Evolutionary conservation across 148 eudicot species (phyloP), one percentile per base, ranked within the genome.

Genomic region (Rhododendron mucronatum): DNA sequence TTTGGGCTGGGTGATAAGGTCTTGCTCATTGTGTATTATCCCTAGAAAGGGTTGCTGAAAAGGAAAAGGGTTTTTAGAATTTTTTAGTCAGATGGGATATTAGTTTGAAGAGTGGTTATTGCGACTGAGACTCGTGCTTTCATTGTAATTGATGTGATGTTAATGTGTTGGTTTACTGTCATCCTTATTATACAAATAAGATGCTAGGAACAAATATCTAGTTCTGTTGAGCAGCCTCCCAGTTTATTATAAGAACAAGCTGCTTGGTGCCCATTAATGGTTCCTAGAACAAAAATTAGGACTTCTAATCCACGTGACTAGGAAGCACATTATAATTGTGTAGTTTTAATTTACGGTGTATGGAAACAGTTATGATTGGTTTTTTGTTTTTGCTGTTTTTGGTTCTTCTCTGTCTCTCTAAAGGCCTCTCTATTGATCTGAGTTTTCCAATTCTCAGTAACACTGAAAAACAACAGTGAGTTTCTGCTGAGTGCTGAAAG

Each of bases 401-500:
- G 11, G 15, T 51, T 14, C 10, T 57, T 53, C 12, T 33, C 71
- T 55, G 37, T 26, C 67, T 20, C 20, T 78, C 37, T 67, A 63
- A 26, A 26, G 23, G 30, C 8, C 39, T 50, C 11, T 5, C 14
- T 65, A 33, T 23, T 67, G 57, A 35, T 23, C 20, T 37, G 33
- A n/a, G 16, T 51, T 55, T 55, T 84, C 37, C 13, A 51, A 20
- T 15, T n/a, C 7, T 50, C 51, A 78, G 82, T 12, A 79, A 85
- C 47, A 7, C 30, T 23, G 20, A 48, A 83, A 81, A 67, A 73
- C 23, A 57, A 28, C 41, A 20, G 7, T n/a, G 23, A 80, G 71
- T 33, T 81, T 80, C 14, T 33, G 57, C 51, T 47, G 79, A 82
- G 83, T 33, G 47, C 51, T 47, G 79, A 84, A 83, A 81, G 87